A percentile compares a stretch with the other conserved stretches of the same genome.
Evolutionary conservation across 2,329 filamentous ascomycete genomes (phyloP).

Genomic region (Curvularia verruculosa): DNA sequence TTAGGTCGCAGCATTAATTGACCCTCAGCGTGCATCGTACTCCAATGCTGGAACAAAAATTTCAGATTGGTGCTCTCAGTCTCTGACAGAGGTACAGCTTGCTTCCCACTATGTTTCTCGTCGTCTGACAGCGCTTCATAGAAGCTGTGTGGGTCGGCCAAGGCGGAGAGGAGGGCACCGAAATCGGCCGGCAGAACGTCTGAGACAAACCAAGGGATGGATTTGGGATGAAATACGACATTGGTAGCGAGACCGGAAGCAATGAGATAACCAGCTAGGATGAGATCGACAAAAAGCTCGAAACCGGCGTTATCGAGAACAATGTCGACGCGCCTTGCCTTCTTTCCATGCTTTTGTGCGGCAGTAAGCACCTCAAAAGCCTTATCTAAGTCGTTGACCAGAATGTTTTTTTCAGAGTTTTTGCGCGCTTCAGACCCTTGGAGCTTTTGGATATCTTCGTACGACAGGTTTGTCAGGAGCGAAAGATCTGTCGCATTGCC

Average conservation of each 20-base stretch:
- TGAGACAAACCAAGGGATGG: slow-evolving; percentile 97
- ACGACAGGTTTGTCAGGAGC: slow-evolving; percentile 84
- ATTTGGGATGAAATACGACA: slow-evolving; percentile 89
- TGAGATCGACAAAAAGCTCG: slow-evolving; percentile 92
- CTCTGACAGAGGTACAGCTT: slow-evolving; percentile 67
- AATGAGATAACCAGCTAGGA: slow-evolving; percentile 88
- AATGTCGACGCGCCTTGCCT: slow-evolving; percentile 83
- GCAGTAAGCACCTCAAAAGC: slow-evolving; percentile 73
- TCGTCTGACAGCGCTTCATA: slow-evolving; percentile 78
- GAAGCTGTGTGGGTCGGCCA: slow-evolving; percentile 78
- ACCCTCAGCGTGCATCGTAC: slow-evolving; percentile 77
- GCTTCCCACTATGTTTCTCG: slow-evolving; percentile 59
- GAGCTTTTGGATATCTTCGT: slow-evolving; percentile 95
- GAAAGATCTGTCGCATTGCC: slow-evolving; percentile 95
- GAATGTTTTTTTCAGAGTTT: slow-evolving; percentile 85
- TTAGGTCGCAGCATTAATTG: slow-evolving; percentile 83
- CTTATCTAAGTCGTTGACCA: slow-evolving; percentile 80
- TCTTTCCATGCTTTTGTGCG: slow-evolving; percentile 66
- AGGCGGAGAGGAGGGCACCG: slow-evolving; percentile 75
- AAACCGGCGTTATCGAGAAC: slow-evolving; percentile 97
- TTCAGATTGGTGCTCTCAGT: slow-evolving; percentile 70
- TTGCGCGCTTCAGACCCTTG: slow-evolving; percentile 89
- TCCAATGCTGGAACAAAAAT: slow-evolving; percentile 86
- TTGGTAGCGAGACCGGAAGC: slow-evolving; percentile 83
- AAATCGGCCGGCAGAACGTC: slow-evolving; percentile 92